A percentile compares a stretch with the other conserved stretches of the same genome.
phyloP scores from a whole-genome alignment of 805 yeast species.

The Candida ulmi region DNA sequence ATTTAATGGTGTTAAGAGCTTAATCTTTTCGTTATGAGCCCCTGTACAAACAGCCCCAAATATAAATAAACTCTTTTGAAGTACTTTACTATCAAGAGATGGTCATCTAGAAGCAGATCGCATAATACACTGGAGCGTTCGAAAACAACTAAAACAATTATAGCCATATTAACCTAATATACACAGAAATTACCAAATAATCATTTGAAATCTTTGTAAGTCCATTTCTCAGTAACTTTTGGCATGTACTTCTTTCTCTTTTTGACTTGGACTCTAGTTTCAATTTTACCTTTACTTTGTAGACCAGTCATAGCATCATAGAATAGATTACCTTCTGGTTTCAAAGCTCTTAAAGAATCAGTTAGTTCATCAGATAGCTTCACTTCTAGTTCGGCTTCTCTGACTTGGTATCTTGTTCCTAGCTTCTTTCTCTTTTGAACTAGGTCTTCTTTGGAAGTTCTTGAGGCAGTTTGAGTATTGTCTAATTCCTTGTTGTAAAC shows the following conservation, averaged over 20 bases:
- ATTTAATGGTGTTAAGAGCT: too few relatives aligned
- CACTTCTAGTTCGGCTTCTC: slow-evolving; percentile 53
- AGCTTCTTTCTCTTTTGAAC: slow-evolving; percentile 31
- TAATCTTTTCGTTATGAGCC: too few relatives aligned
- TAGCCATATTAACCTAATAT: not conserved
- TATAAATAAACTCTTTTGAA: too few relatives aligned
- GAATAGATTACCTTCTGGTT: slow-evolving; percentile 85
- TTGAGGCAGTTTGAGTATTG: slow-evolving; percentile 14
- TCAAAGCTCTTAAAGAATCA: slow-evolving; percentile 76
- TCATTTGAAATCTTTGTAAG: slow-evolving; percentile 80
- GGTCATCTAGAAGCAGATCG: too few relatives aligned
- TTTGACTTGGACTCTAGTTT: slow-evolving; percentile 65
- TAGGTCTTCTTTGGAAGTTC: slow-evolving; percentile 21
- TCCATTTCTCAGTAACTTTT: slow-evolving; percentile 87
- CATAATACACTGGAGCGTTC: too few relatives aligned
- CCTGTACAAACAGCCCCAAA: too few relatives aligned
- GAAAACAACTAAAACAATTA: too few relatives aligned
- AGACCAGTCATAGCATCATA: slow-evolving; percentile 76
- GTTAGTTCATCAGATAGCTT: slow-evolving; percentile 86
- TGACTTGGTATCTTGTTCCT: slow-evolving; percentile 42
- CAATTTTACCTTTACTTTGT: slow-evolving; percentile 84
- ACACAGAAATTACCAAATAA: not conserved
- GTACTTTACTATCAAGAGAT: too few relatives aligned
- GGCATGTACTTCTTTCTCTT: slow-evolving; percentile 63
- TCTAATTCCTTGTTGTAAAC: slow-evolving; percentile 25